Evolutionary conservation across 176 grass and related monocot species (phyloP).

Genomic region (Alloteropsis semialata): DNA sequence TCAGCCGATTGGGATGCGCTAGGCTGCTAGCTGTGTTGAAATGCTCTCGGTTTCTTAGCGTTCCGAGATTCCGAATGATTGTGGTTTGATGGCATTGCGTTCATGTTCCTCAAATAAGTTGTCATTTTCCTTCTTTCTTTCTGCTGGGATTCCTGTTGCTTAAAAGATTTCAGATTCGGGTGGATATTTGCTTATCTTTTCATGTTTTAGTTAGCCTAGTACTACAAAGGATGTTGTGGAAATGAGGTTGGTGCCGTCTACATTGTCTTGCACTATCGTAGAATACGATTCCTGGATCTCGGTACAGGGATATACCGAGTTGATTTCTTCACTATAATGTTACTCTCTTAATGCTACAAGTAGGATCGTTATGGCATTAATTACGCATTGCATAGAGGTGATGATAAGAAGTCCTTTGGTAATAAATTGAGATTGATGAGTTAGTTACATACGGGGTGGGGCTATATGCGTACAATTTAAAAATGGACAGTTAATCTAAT

Average conservation of each 20-base stretch:
- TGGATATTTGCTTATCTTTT: not conserved
- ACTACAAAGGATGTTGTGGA: not conserved
- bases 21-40: not conserved
- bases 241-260: not conserved
- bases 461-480: not conserved
- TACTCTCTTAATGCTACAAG: not conserved
- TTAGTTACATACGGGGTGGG: not conserved
- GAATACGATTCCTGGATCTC: not conserved
- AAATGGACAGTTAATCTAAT: not conserved
- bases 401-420: not conserved
- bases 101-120: not conserved
- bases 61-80: not conserved
- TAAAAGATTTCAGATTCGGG: not conserved
- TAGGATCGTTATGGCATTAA: not conserved
- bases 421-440: not conserved
- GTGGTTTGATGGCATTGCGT: not conserved
- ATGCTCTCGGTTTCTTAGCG: not conserved
- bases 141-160: not conserved
- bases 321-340: not conserved
- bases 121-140: not conserved
- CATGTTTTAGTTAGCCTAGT: not conserved
- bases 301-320: not conserved
- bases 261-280: not conserved
- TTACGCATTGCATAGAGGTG: not conserved
- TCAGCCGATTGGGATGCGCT: not conserved